Evolutionary conservation across 2,329 filamentous ascomycete genomes (phyloP).

Genomic region (Neonectria magnoliae): DNA sequence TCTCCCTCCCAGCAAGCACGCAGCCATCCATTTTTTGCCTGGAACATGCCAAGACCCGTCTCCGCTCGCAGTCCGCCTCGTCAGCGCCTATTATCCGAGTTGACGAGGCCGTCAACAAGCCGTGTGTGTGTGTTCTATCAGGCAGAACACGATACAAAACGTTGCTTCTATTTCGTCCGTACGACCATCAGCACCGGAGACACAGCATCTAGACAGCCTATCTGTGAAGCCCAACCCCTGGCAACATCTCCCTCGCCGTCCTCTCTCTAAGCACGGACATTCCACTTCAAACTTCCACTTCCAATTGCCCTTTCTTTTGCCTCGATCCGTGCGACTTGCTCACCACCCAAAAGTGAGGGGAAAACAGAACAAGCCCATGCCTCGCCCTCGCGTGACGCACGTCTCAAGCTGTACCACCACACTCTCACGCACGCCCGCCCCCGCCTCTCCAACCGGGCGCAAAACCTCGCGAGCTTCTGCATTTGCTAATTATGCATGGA

Average conservation of each 20-base stretch:
- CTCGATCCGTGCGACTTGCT: not conserved
- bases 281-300: not conserved
- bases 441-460: not conserved
- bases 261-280: not conserved
- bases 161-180: not conserved
- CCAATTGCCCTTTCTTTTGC: not conserved
- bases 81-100: not conserved
- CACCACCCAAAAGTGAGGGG: not conserved
- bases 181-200: not conserved
- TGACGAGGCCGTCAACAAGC: not conserved
- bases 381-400: conserved; percentile 2
- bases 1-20: not conserved
- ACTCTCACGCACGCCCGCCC: not conserved
- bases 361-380: not conserved
- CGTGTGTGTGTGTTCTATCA: not conserved
- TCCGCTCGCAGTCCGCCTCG: no score
- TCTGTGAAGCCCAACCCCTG: not conserved
- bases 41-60: not conserved
- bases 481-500: not conserved
- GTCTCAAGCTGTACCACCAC: not conserved
- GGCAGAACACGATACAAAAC: no score
- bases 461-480: not conserved
- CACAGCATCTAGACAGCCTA: not conserved
- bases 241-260: not conserved
- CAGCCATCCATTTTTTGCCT: not conserved